Conservation (phyloP, 2,329 filamentous ascomycete species). For the Neobulgaria alba region DNA sequence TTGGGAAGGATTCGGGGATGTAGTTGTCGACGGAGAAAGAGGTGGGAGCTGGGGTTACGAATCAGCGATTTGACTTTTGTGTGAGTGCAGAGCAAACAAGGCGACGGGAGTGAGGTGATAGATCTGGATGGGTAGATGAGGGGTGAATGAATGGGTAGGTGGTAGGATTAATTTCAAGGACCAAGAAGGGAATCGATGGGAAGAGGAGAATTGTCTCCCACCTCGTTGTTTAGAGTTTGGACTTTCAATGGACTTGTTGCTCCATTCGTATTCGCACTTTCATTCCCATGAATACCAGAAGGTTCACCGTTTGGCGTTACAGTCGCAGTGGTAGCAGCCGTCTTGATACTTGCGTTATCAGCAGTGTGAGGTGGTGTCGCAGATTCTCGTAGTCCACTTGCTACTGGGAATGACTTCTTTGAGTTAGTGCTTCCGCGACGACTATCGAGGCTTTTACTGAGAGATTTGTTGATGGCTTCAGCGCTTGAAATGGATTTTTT, state of each 20-base stretch:
- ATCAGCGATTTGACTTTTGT: too few relatives aligned
- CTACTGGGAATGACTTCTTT: constrained; percentile 57
- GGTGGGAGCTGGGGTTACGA: too few relatives aligned
- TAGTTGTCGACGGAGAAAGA: too few relatives aligned
- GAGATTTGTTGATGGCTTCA: constrained; percentile 65
- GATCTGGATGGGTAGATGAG: too few relatives aligned
- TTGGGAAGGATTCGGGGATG: too few relatives aligned
- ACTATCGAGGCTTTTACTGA: constrained; percentile 84
- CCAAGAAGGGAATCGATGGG: background rate
- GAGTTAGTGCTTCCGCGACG: constrained; percentile 81
- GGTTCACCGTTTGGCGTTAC: constrained; percentile 7
- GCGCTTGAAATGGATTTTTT: constrained; percentile 40
- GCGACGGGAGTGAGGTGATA: too few relatives aligned
- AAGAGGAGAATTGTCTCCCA: background rate
- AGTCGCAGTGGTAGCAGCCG: constrained; percentile 13
- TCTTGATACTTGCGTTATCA: constrained; percentile 20
- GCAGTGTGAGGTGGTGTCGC: constrained; percentile 12
- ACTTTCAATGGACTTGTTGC: background rate
- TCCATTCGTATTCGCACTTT: background rate
- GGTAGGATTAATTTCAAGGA: too few relatives aligned
- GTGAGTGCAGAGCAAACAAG: too few relatives aligned
- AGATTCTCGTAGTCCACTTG: constrained; percentile 16
- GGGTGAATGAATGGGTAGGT: too few relatives aligned
- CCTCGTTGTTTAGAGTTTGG: background rate
- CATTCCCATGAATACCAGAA: constrained; percentile 12